Evolutionary conservation across 2,329 filamentous ascomycete species (phyloP).

Genomic region (Arthrobotrys sphaeroides): DNA sequence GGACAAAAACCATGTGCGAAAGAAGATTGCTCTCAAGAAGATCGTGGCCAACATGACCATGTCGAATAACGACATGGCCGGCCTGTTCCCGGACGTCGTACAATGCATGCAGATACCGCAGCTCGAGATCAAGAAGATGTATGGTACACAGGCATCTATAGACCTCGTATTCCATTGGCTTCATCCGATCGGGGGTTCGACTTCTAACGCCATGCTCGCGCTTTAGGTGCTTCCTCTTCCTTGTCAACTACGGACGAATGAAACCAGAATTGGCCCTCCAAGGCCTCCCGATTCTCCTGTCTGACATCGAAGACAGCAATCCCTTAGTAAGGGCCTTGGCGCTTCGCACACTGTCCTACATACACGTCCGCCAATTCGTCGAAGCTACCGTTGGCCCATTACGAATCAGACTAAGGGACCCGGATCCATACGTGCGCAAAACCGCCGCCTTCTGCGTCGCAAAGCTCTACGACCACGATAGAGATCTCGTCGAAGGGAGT

Average conservation of each 20-base stretch:
- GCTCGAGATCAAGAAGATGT: conserved; percentile 99
- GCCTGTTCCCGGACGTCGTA: conserved; percentile 93
- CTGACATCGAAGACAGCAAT: conserved; percentile 95
- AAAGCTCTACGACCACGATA: conserved; percentile 97
- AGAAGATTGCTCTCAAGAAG: conserved; percentile 99
- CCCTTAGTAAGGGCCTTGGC: conserved; percentile 91
- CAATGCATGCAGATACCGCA: conserved; percentile 93
- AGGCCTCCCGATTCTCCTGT: conserved; percentile 79
- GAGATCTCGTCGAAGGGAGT: conserved; percentile 84
- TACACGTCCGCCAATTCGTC: conserved; percentile 95
- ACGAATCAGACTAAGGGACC: conserved; percentile 81
- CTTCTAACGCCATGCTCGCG: neutral
- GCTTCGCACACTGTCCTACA: conserved; percentile 93
- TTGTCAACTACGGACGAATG: conserved; percentile 95
- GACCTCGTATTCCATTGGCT: neutral
- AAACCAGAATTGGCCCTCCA: conserved; percentile 94
- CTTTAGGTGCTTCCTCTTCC: conserved; percentile 90
- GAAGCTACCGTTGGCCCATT: conserved; percentile 86
- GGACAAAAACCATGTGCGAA: conserved; percentile 92
- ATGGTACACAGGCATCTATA: conserved; percentile 54
- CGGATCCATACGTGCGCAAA: conserved; percentile 95
- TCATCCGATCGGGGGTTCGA: neutral
- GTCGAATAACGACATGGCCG: conserved; percentile 99
- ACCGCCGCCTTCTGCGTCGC: conserved; percentile 96
- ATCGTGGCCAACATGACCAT: conserved; percentile 99